phyloP scores from a whole-genome alignment of 2,329 filamentous ascomycete species.

The Penicillium sp. region DNA sequence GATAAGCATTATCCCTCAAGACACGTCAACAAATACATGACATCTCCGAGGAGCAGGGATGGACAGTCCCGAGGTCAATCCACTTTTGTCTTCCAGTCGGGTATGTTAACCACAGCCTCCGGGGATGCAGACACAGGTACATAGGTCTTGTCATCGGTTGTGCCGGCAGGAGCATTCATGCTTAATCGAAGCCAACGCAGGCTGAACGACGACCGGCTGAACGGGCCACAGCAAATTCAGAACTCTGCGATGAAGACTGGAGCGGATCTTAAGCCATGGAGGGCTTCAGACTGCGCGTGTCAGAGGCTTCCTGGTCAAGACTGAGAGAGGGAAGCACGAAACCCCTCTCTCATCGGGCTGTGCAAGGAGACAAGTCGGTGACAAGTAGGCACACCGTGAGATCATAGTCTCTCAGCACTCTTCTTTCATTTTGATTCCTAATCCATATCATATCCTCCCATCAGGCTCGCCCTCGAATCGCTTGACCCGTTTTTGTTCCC shows the following conservation, averaged over 20 bases:
- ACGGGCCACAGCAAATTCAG: neutral
- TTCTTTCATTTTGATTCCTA: neutral
- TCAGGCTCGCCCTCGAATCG: slow-evolving; percentile 88
- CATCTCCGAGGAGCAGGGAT: neutral
- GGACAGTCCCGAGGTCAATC: neutral
- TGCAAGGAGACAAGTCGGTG: neutral
- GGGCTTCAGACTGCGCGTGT: neutral
- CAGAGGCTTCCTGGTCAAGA: neutral
- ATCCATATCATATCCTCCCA: slow-evolving; percentile 67
- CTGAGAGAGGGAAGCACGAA: neutral
- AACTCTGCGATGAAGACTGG: neutral
- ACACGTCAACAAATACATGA: neutral
- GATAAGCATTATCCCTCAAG: neutral
- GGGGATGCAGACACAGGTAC: neutral
- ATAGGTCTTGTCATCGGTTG: neutral
- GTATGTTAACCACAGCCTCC: neutral
- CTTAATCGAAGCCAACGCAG: neutral
- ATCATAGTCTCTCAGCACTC: neutral
- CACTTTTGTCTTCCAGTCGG: neutral
- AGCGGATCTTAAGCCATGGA: neutral
- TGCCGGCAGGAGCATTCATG: neutral
- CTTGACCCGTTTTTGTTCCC: slow-evolving; percentile 96
- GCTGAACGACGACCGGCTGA: neutral
- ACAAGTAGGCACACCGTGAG: neutral
- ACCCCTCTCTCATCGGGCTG: neutral